These are phyloP conservation scores for Ormosia semicastrata DNA, from an alignment of 306 rosid species.

Conservation along the genomic window DNA sequence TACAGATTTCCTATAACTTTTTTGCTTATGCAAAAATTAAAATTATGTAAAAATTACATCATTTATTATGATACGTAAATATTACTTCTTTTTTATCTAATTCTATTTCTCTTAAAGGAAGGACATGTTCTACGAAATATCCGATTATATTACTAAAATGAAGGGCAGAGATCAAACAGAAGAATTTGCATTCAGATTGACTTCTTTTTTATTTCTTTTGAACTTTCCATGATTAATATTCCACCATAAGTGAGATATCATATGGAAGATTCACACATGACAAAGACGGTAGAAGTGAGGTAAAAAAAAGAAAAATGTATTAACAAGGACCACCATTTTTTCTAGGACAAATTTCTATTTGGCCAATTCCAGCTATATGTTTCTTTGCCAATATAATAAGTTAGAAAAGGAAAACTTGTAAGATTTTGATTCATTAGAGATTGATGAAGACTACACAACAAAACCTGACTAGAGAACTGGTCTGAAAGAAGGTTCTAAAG, in stretches of 20 bases:
- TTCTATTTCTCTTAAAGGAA: no score
- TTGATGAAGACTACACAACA: not conserved
- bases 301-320: not conserved
- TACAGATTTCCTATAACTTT: no score
- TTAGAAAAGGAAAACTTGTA: not conserved
- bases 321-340: not conserved
- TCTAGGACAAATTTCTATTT: not conserved
- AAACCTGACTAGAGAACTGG: not conserved
- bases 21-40: no score
- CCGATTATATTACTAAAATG: no score
- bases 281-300: not conserved
- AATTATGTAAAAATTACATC: no score
- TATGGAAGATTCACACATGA: not conserved
- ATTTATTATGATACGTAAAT: no score
- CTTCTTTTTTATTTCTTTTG: no score
- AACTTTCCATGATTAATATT: not conserved
- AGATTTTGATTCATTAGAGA: not conserved
- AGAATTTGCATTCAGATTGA: no score
- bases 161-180: no score
- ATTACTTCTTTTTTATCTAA: no score
- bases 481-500: not conserved
- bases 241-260: not conserved
- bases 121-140: not conserved
- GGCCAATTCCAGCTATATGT: not conserved
- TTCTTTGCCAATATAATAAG: not conserved